These are phyloP conservation scores for Xanthoceras sorbifolium DNA, from an alignment of 345 rosid species.

Conservation along the genomic window DNA sequence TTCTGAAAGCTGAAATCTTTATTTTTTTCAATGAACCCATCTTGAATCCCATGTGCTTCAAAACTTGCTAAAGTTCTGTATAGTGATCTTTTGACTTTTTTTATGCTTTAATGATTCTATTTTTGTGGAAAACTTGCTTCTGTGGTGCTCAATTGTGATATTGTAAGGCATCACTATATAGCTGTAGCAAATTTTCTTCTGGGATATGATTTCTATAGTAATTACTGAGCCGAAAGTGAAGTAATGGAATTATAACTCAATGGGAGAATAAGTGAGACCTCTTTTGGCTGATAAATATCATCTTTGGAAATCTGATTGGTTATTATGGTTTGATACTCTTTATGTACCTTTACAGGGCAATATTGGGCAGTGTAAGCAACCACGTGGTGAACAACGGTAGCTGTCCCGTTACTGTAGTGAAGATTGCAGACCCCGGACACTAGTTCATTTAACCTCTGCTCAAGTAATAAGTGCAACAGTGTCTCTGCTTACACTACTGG, in stretches of 20 bases:
- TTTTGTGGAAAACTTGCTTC: background rate
- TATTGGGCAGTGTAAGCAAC: slow-evolving; percentile 87
- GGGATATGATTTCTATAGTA: background rate
- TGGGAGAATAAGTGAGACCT: background rate
- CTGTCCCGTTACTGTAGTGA: slow-evolving; percentile 83
- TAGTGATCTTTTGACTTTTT: background rate
- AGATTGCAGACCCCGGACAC: slow-evolving; percentile 32
- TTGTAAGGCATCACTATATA: background rate
- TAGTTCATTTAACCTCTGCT: background rate
- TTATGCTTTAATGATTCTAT: background rate
- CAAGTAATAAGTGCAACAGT: slow-evolving; percentile 15
- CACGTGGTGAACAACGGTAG: slow-evolving; percentile 66
- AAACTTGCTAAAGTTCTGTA: background rate
- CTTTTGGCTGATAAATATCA: background rate
- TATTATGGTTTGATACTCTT: background rate
- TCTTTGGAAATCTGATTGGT: background rate
- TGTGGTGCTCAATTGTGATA: background rate
- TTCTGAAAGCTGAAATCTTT: background rate
- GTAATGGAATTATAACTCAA: background rate
- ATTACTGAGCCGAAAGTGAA: background rate
- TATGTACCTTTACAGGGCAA: slow-evolving; percentile 45
- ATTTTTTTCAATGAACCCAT: background rate
- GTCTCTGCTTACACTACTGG: slow-evolving; percentile 2
- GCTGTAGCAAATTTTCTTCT: background rate
- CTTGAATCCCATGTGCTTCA: background rate